Evolutionary conservation across 2,329 filamentous ascomycete species (phyloP), one percentile per base, ranked within the genome.

Genomic region (Aspergillus aculeatus): DNA sequence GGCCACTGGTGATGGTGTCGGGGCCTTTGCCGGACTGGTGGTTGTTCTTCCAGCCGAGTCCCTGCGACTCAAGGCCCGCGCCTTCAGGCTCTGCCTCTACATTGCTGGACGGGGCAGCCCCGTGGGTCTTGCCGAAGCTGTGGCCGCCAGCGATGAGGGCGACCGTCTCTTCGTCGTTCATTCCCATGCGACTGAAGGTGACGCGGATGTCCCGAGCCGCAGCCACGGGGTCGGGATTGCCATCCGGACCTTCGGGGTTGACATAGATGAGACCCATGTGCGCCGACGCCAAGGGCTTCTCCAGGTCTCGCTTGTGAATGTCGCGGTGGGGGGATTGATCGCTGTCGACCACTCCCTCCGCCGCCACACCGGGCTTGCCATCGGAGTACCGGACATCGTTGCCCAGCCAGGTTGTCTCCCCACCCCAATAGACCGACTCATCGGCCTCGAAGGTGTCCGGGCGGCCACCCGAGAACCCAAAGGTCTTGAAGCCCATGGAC

Each of bases 231-330:
- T 92, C 89, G 3, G 89, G 87, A 57, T 84, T 83, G 61, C 86
- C 89, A 66, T 92, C 86, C 29, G 90, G 90, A 7, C 90, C 89
- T 75, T 92, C 88, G 2, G 90, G 89, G 79, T 93, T 92, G 62
- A 92, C 89, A 73, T 93, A 93, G 73, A 93, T 92, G 68, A 93
- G 78, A 71, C 89, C 89, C 86, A 90, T 89, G 77, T 89, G 85
- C 31, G 86, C 81, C 48, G 89, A 86, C 7, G 80, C 89, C 14
- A 92, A 75, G 2, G 89, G 89, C 69, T 82, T 75, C 77, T 92
- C 88, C 5, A 91, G 82, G 24, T 90, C 82, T 60, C 87, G 85
- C 23, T 78, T 80, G 76, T 88, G 83, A 63, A 84, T 78, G 66
- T 85, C 79, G 35, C 62, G 59, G 41, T 62, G 59, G 23, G 52